Conservation (phyloP, 164 flowering plant genomes). For the Litsea cubeba region DNA sequence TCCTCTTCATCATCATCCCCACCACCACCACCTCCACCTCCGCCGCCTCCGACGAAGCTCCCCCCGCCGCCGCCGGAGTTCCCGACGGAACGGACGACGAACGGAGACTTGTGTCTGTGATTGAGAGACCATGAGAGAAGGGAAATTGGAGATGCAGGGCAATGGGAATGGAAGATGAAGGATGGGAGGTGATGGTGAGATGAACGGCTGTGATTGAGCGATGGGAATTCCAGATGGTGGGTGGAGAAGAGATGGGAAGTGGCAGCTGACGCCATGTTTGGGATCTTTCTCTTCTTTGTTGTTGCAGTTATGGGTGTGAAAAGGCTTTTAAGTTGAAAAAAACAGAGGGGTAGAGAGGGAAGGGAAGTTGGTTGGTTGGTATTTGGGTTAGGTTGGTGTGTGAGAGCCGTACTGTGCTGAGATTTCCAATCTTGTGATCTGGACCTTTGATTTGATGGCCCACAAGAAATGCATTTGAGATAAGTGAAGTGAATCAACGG, state of each 20-base stretch:
- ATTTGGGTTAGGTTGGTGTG: background rate
- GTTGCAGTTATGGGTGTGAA: background rate
- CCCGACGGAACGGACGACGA: conserved; percentile 13
- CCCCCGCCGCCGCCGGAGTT: conserved; percentile 4
- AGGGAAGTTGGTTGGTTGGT: background rate
- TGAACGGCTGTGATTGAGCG: conserved; percentile 12
- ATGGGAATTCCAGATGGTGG: background rate
- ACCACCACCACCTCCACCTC: conserved; percentile 6
- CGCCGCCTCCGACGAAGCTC: background rate
- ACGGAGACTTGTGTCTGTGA: background rate
- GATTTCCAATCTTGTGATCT: too few relatives aligned
- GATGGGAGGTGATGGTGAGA: background rate
- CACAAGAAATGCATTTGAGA: too few relatives aligned
- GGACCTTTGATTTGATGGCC: too few relatives aligned
- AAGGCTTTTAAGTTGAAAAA: background rate
- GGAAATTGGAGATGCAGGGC: background rate
- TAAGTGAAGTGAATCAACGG: too few relatives aligned
- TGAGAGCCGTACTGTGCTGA: too few relatives aligned
- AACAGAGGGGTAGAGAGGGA: background rate
- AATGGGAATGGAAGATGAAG: conserved; percentile 2
- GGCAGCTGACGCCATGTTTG: conserved; percentile 10
- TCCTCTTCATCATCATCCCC: conserved; percentile 28
- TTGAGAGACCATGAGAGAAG: conserved; percentile 1
- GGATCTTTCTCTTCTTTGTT: background rate
- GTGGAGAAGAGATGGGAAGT: conserved; percentile 9